These are phyloP conservation scores for Agrocybe chaxingu DNA, from an alignment of 768 basidiomycete species.

Conservation along the genomic window DNA sequence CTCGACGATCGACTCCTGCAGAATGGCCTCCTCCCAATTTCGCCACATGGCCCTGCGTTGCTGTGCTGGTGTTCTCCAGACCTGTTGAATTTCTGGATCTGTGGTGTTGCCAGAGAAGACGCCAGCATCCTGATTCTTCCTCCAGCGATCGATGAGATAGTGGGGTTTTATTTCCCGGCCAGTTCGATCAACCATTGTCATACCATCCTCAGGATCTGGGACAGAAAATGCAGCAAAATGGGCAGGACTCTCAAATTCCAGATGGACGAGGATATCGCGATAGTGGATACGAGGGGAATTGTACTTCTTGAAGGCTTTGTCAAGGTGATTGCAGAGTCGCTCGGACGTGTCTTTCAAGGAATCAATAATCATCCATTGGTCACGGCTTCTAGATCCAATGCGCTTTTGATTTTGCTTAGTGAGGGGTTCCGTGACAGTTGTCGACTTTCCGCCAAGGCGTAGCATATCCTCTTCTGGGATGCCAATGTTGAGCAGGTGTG, in stretches of 20 bases:
- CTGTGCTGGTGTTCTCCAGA: not conserved
- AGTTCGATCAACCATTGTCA: slow-evolving; percentile 38
- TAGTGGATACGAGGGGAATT: slow-evolving; percentile 3
- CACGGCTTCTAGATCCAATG: slow-evolving; percentile 14
- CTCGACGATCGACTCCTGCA: slow-evolving; percentile 2
- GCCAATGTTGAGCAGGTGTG: slow-evolving; percentile 57
- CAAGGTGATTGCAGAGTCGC: not conserved
- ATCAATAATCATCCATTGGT: slow-evolving; percentile 40
- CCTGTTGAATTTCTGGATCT: not conserved
- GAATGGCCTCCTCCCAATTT: slow-evolving; percentile 3
- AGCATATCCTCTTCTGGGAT: slow-evolving; percentile 49
- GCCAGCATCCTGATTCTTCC: slow-evolving; percentile 40
- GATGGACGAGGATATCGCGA: slow-evolving; percentile 35
- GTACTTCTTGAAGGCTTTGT: no score
- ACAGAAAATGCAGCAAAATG: slow-evolving; percentile 44
- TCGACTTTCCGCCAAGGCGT: slow-evolving; percentile 58
- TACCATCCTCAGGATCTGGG: slow-evolving; percentile 38
- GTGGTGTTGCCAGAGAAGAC: slow-evolving; percentile 21
- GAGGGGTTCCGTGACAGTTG: slow-evolving; percentile 40
- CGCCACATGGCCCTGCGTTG: not conserved
- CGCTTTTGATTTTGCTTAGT: slow-evolving; percentile 37
- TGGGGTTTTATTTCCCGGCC: slow-evolving; percentile 29
- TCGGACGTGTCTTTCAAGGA: slow-evolving; percentile 24
- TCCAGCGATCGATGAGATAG: slow-evolving; percentile 52
- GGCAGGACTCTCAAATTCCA: slow-evolving; percentile 48